Evolutionary conservation across 2,329 filamentous ascomycete species (phyloP).

Genomic region (Pseudophaeomoniella oleicola): DNA sequence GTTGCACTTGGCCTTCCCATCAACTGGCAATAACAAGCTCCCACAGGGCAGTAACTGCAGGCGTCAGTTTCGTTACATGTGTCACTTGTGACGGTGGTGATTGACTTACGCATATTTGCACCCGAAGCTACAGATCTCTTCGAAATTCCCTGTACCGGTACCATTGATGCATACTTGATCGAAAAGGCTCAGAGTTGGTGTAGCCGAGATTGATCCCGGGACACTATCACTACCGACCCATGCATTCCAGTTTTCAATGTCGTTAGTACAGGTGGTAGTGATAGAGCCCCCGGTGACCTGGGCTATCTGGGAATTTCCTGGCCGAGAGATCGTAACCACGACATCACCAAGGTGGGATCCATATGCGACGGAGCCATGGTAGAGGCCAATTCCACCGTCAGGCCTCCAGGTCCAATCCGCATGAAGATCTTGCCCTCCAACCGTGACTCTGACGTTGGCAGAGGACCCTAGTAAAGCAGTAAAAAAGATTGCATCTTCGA

Average conservation of each 20-base stretch:
- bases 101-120: too few species aligned
- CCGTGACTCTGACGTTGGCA: constrained; percentile 15
- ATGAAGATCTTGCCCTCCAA: constrained; percentile 12
- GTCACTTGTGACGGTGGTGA: too few species aligned
- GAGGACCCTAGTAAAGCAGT: constrained; percentile 14
- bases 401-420: constrained; percentile 8
- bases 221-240: constrained; percentile 16
- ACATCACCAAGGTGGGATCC: constrained; percentile 16
- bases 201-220: too few species aligned
- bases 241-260: constrained; percentile 21
- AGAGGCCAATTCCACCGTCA: constrained; percentile 17
- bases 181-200: too few species aligned
- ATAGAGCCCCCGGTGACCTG: constrained; percentile 16
- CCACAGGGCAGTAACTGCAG: too few species aligned
- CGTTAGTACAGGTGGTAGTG: constrained; percentile 14
- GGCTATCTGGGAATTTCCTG: constrained; percentile 10
- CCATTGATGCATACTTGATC: too few species aligned
- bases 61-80: too few species aligned
- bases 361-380: constrained; percentile 19
- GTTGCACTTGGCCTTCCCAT: too few species aligned
- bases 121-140: too few species aligned
- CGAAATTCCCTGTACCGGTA: too few species aligned
- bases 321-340: constrained; percentile 13
- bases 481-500: constrained; percentile 19
- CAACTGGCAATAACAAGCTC: too few species aligned